Percentiles rank a stretch among this genome's conserved stretches.
Conservation (phyloP, 768 basidiomycete species). For the Naematelia encephala region DNA sequence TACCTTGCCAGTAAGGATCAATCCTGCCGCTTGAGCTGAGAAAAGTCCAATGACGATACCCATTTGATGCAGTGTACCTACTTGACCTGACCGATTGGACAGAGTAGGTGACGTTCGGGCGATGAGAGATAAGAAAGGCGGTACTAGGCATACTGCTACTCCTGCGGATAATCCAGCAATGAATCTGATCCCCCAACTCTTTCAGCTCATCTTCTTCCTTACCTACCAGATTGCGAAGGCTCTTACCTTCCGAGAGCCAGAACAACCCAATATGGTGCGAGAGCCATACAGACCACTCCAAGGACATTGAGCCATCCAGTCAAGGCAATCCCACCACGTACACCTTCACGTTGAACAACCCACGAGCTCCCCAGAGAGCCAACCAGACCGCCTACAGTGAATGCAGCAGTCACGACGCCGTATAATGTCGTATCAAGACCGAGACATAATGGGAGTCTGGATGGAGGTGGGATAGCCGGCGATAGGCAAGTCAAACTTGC, state of each 20-base stretch:
- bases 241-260: constrained; percentile 40
- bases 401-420: constrained; percentile 77
- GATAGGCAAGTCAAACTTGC: constrained; percentile 67
- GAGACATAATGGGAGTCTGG: constrained; percentile 66
- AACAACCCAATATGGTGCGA: constrained; percentile 40
- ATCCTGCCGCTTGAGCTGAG: constrained; percentile 40
- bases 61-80: constrained; percentile 47
- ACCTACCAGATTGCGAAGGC: not conserved
- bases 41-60: constrained; percentile 45
- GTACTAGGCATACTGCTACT: constrained; percentile 44
- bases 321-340: constrained; percentile 39
- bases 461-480: constrained; percentile 24
- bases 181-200: constrained; percentile 29
- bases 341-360: constrained; percentile 32
- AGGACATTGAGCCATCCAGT: constrained; percentile 46
- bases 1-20: constrained; percentile 39
- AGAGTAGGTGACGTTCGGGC: constrained; percentile 32
- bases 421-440: constrained; percentile 73
- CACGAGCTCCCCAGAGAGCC: constrained; percentile 53
- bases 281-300: constrained; percentile 37
- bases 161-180: constrained; percentile 43
- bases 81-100: constrained; percentile 31
- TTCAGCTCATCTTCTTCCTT: not conserved
- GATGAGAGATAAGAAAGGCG: constrained; percentile 41
- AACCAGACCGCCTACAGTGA: constrained; percentile 79